Base-by-base conservation (phyloP, 768 basidiomycete genomes). In the Gyrodon lividus region DNA sequence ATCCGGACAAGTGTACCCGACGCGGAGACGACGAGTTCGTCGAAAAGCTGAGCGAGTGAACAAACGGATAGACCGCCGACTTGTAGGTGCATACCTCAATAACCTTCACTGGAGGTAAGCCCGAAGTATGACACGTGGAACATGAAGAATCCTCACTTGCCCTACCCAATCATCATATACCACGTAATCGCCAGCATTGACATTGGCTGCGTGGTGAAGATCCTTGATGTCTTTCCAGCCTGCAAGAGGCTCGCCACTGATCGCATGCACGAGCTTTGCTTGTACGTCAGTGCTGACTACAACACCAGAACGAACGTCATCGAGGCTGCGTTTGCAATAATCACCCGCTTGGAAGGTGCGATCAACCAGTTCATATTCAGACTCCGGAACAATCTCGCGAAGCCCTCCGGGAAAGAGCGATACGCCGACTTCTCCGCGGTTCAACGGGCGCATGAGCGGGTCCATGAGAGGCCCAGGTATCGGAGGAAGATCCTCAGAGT, bases 121-220 rank as follows among this genome's bases (percentile, higher is more conserved):
- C 49, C 39, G 33, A 50, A 48, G 48, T 28, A 31, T 40, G 40
- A 37, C 17, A 45, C 33, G 46, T 7, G 51, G 43, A 53, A 51
- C 20, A 51, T 51, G 54, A 52, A 26, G n/a, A 47, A 37, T 35
- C 33, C 80, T 65, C 66, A 89, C 90, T 77, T 92, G 90, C 46
- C 93, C 93, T 61, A 96, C 74, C 93, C 94, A 97, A 65, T 92
- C 82, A 58, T 88, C 81, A 61, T 83, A 82, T 16, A 84, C 73
- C 43, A 95, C 89, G 72, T 86, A 90, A 68, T 94, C 91, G 6
- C 88, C 86, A 34, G 88, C 76, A 52, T 88, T 88, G 22, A 88
- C 77, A 24, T 83, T 79, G 28, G 75, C 70, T 22, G 78, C 75
- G 20, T 75, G 74, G 57, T 80, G 76, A 22, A 93, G 64, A 43